Evolutionary conservation across 208 protist genomes (phyloP).

Genomic region (Acanthamoeba royreba): DNA sequence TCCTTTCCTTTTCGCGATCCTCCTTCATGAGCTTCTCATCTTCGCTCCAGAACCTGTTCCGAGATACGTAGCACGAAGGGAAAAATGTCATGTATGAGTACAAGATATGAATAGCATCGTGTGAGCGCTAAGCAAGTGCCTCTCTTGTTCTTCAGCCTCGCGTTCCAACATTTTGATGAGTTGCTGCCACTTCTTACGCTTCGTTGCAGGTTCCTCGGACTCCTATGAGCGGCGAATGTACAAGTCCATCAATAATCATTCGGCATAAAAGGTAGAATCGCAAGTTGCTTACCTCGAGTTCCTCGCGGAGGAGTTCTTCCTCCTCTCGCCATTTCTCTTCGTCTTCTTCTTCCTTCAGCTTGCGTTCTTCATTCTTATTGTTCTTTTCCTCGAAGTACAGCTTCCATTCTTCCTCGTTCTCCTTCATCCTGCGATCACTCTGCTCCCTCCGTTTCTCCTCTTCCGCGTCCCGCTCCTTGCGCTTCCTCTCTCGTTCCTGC

Average conservation of each 20-base stretch:
- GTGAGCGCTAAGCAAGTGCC: not conserved
- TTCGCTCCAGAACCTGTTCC: not conserved
- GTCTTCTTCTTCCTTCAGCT: not conserved
- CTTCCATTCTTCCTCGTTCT: not conserved
- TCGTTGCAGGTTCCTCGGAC: not conserved
- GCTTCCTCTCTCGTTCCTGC: not conserved
- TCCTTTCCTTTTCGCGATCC: not conserved
- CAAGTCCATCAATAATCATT: not conserved
- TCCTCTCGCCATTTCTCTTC: slow-evolving; percentile 2
- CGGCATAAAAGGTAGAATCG: not conserved
- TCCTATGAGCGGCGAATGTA: not conserved
- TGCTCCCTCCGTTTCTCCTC: not conserved
- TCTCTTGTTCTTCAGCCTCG: not conserved
- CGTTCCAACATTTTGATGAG: slow-evolving; percentile 14
- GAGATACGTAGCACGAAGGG: not conserved
- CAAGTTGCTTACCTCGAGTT: not conserved
- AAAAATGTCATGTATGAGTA: too few species aligned
- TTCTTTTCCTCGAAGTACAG: slow-evolving; percentile 19
- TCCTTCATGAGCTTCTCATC: not conserved
- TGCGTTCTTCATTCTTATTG: not conserved
- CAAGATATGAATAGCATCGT: too few species aligned
- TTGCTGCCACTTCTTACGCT: slow-evolving; percentile 29
- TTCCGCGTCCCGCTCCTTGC: not conserved
- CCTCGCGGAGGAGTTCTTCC: not conserved
- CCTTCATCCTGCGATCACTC: slow-evolving; percentile 2